Evolutionary conservation across 2,329 filamentous ascomycete species (phyloP), one percentile per base, ranked within the genome.

Genomic region (Teratosphaeria nubilosa): DNA sequence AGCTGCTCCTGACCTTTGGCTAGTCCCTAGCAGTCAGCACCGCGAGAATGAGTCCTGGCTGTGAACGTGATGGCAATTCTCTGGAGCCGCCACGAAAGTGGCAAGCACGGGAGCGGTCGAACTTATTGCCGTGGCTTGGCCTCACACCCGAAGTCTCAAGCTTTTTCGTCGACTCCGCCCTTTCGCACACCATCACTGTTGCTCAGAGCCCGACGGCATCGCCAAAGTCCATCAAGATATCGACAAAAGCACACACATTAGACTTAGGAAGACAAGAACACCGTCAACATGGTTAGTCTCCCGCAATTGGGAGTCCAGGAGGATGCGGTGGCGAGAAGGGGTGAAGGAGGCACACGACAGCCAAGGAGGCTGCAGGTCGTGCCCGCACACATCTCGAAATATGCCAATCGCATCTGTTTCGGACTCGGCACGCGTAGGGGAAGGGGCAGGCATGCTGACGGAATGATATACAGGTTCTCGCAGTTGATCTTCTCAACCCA

Each of bases 401-500:
- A 24, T 24, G 51, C 51, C 51, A 53, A 53, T 9, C 7, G 20
- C 25, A 34, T 34, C 25, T 30, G 25, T 20, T n/a, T 1, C 25
- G 24, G n/a, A 11, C 14, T 53, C 31, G 22, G 53, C 6, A 30
- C 7, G 25, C 20, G 25, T 30, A 14, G 16, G 7, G 10, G n/a
- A 20, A 20, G 27, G 32, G 14, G 34, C 51, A 54, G 57, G 53
- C 50, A 58, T 58, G 61, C 68, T 71, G 59, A 70, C 62, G 60
- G 34, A 41, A 34, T 53, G 57, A 54, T 60, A 53, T 63, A 69
- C 76, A 97, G 94, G 92, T 97, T 95, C 91, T 99, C 88, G 94
- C 94, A 80, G 90, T 97, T 85, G 94, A 99, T 86, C 91, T 99
- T 75, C 88, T 99, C 81, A 97, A 99, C 90, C 94, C 94, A 77